Base-by-base conservation (phyloP, 148 eudicot species). In the Rhododendron vialii region DNA sequence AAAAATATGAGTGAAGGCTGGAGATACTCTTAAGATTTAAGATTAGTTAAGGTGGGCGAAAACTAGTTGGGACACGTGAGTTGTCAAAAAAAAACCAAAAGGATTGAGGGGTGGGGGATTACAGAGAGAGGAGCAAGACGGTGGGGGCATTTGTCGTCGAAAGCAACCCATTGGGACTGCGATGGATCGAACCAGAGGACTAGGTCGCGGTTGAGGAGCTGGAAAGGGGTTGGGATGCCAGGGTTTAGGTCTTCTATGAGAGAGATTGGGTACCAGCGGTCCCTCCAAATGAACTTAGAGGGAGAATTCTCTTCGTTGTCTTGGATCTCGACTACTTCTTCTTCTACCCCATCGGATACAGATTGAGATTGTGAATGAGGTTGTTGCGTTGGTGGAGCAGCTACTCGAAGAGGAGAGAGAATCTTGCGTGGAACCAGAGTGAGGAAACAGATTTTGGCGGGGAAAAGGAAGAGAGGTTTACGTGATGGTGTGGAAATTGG, bases 51-150 rank as follows among this genome's bases (percentile, higher is more conserved):
- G 2, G 24, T 18, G 22, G 0, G 17, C 7, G 2, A 1, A 55
- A 17, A 18, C 61, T 55, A 1, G 5, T 53, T 20, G 17, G 4
- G 5, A 53, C 57, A 53, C 57, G 18, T 14, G 57, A 13, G 57
- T 12, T 51, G 18, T 51, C 4, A 51, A 51, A 14, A 14, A 2
- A 51, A 51, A 51, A 51, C 14, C 18, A 51, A 51, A 12, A 14
- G 57, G 17, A 20, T 51, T 11, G 53, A 69, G 41, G 30, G 69
- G 5, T 3, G 33, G 24, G 35, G 45, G 2, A 84, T 86, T 88
- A 96, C 99, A 61, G 99, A 96, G 78, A 96, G 91, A 87, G 99
- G 99, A 33, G 99, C 99, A 50, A 96, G 94, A 48, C 99, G 96
- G 86, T 96, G 99, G 38, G 99, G 99, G 91, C 98, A 95, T 57